These are phyloP conservation scores for Silene uniflora DNA, from an alignment of 148 eudicot species.

Conservation along the genomic window DNA sequence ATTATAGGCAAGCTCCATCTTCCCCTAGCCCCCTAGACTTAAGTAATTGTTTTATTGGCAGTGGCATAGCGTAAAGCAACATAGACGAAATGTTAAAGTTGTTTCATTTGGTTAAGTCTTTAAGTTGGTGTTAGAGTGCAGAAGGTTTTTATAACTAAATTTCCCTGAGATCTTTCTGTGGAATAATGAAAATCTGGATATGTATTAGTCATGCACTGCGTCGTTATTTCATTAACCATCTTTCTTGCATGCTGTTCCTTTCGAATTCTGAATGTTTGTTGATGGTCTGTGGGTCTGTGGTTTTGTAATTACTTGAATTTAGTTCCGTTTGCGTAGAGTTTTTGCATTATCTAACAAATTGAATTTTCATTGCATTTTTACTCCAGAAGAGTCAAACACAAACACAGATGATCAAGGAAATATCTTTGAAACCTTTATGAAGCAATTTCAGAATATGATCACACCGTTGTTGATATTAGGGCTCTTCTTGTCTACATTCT, in stretches of 20 bases:
- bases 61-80: neutral
- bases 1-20: neutral
- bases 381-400: slow-evolving; percentile 61
- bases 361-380: neutral
- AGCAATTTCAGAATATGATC: slow-evolving; percentile 51
- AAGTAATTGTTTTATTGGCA: neutral
- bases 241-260: neutral
- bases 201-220: neutral
- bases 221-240: neutral
- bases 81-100: neutral
- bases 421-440: slow-evolving; percentile 48
- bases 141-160: neutral
- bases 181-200: neutral
- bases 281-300: neutral
- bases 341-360: neutral
- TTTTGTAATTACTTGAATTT: neutral
- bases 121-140: neutral
- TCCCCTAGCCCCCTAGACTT: neutral
- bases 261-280: neutral
- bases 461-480: slow-evolving; percentile 55
- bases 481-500: slow-evolving; percentile 47
- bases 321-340: neutral
- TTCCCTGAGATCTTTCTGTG: neutral
- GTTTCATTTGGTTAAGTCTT: neutral
- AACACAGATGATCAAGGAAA: slow-evolving; percentile 51